Base-by-base conservation (phyloP, 805 yeast genomes). In the Kazachstania kunashirensis region DNA sequence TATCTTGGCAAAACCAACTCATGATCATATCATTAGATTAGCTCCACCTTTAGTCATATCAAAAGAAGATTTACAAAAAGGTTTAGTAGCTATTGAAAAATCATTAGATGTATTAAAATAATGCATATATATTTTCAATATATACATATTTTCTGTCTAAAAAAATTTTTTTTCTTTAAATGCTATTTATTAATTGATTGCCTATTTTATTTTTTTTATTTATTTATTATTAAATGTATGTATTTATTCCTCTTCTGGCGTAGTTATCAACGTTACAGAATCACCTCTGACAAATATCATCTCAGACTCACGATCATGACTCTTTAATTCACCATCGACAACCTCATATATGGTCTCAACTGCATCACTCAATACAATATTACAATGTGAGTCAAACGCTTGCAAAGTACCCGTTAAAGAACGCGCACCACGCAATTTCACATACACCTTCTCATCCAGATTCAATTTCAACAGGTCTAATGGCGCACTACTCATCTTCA, bases 271-370 rank as follows among this genome's bases (percentile, higher is more conserved):
- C 34, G 94, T 84, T 30, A 92, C 97, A 3, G 94, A 78, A 62
- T 92, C 98, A n/a, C 99, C 99, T 65, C 99, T 79, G 12, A 92
- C 88, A 62, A 89, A 89, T 29, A 92, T 77, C 86, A 92, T 84
- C 38, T 84, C 95, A 13, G 85, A 72, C 43, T 71, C 70, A 52
- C 77, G 81, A 16, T 68, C 67, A 14, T 50, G 58, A 8, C 73
- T 59, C 55, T 64, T 55, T 37, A 66, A 45, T 30, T 51, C 72
- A 3, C 68, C 73, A 4, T 69, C 77, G 17, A 15, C 23, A 23
- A 67, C 71, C 12, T 67, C 66, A 56, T 73, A 84, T 26, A 88
- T 76, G 2, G 82, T 83, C 55, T 92, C 99, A 37, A 71, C 73
- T 6, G 95, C 96, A 50, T 92, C 94, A 48, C 96, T 85, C 44